Percentiles rank a stretch among this genome's conserved stretches.
Conservation (phyloP, 2,329 filamentous ascomycete genomes). For the Nannizziopsis arthrosporioides region DNA sequence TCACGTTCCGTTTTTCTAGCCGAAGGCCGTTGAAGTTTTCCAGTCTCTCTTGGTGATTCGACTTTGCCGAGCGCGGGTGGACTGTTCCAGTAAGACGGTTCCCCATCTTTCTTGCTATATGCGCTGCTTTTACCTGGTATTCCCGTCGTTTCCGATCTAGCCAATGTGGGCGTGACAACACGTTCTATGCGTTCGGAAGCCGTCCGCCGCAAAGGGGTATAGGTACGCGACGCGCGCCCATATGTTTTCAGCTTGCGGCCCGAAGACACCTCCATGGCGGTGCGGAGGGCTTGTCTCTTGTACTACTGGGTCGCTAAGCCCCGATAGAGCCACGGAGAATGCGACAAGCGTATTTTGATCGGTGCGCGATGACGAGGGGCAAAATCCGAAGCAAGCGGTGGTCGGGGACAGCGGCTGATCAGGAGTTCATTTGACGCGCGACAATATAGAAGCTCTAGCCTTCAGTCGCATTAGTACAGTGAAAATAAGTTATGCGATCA, state of each 20-base stretch:
- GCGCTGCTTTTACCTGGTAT: background rate
- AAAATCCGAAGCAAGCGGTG: background rate
- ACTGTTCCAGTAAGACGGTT: background rate
- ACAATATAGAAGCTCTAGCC: too few species aligned
- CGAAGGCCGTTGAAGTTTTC: background rate
- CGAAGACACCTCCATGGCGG: conserved; percentile 9
- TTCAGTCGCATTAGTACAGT: too few species aligned
- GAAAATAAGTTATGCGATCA: too few species aligned
- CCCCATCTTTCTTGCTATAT: background rate
- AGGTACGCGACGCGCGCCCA: conserved; percentile 12
- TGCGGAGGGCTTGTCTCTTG: conserved; percentile 1
- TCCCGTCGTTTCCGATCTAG: background rate
- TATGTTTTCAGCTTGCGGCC: conserved; percentile 15
- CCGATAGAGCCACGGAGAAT: background rate
- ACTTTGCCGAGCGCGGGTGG: background rate
- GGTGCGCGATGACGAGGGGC: background rate
- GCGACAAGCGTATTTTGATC: background rate
- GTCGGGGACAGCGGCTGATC: background rate
- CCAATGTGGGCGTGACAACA: background rate
- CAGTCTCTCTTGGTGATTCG: background rate
- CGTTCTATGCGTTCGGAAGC: background rate
- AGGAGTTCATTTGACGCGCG: background rate
- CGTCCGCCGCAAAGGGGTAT: background rate
- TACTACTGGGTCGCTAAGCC: background rate
- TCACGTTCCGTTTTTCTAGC: conserved; percentile 4